phyloP scores from a whole-genome alignment of 441 rosid genomes.

The Breynia disticha region DNA sequence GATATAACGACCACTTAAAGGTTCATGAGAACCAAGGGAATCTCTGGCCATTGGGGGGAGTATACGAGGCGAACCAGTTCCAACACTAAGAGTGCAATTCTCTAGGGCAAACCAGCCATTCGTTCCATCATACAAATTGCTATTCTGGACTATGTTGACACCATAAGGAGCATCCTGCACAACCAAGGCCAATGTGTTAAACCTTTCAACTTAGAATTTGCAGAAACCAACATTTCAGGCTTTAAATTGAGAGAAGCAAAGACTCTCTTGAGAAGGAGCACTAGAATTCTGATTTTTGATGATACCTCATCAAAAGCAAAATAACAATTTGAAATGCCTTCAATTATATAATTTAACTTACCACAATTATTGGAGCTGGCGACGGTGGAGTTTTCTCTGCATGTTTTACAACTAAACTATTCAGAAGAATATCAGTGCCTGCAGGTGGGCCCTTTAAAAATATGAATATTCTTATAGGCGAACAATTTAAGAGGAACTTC shows the following conservation, averaged over 20 bases:
- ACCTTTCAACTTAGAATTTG: not conserved
- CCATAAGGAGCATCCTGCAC: constrained; percentile 63
- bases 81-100: constrained; percentile 49
- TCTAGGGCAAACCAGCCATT: constrained; percentile 84
- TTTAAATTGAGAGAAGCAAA: too few relatives aligned
- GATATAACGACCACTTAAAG: constrained; percentile 61
- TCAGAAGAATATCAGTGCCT: constrained; percentile 74
- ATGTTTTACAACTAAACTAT: constrained; percentile 54
- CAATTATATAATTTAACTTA: constrained; percentile 18
- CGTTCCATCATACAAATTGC: constrained; percentile 42
- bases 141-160: constrained; percentile 53
- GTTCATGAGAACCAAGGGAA: constrained; percentile 57
- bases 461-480: constrained; percentile 49
- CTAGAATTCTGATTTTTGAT: too few relatives aligned
- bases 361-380: constrained; percentile 59
- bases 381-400: constrained; percentile 60
- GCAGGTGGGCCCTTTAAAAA: constrained; percentile 88
- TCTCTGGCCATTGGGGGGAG: constrained; percentile 86
- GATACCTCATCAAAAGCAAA: too few relatives aligned
- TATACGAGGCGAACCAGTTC: constrained; percentile 69
- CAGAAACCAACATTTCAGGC: too few relatives aligned
- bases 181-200: not conserved
- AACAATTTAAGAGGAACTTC: constrained; percentile 66
- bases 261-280: too few relatives aligned
- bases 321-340: not conserved